Percentiles rank a stretch among this genome's conserved stretches.
Evolutionary conservation across 192 early-diverging fungal genomes (phyloP).

Genomic region (Diversispora epigaea): DNA sequence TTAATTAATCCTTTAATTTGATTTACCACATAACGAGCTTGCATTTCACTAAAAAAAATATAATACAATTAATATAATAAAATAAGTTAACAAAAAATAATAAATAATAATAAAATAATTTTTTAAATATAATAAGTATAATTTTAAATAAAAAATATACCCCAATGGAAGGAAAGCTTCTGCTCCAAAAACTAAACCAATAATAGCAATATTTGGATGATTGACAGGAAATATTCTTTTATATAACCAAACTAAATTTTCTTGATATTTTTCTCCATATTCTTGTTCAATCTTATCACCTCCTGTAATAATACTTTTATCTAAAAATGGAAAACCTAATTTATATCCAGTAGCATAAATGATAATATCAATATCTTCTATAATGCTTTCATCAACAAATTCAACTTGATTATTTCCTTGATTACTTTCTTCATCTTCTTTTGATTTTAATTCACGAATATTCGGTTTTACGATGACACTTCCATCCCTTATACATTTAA

Average conservation of each 20-base stretch:
- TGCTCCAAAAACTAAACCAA: conserved; percentile 53
- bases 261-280: conserved; percentile 37
- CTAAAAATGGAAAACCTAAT: conserved; percentile 52
- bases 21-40: conserved; percentile 51
- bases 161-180: conserved; percentile 54
- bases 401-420: conserved; percentile 38
- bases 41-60: conserved; percentile 47
- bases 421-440: background rate
- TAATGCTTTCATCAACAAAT: conserved; percentile 59
- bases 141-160: background rate
- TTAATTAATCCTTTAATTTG: no score
- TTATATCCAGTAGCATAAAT: conserved; percentile 66
- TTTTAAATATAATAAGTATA: background rate
- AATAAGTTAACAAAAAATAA: background rate
- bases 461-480: conserved; percentile 51
- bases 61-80: no score
- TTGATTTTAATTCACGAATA: conserved; percentile 40
- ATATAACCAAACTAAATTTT: conserved; percentile 55
- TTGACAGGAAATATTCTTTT: conserved; percentile 55
- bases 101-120: background rate
- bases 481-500: conserved; percentile 51
- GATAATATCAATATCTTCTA: conserved; percentile 55
- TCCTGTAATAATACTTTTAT: conserved; percentile 43
- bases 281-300: conserved; percentile 36
- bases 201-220: conserved; percentile 57